These are phyloP conservation scores for Conoideocrella luteorostrata DNA, from an alignment of 2,329 filamentous ascomycete species.

Conservation along the genomic window DNA sequence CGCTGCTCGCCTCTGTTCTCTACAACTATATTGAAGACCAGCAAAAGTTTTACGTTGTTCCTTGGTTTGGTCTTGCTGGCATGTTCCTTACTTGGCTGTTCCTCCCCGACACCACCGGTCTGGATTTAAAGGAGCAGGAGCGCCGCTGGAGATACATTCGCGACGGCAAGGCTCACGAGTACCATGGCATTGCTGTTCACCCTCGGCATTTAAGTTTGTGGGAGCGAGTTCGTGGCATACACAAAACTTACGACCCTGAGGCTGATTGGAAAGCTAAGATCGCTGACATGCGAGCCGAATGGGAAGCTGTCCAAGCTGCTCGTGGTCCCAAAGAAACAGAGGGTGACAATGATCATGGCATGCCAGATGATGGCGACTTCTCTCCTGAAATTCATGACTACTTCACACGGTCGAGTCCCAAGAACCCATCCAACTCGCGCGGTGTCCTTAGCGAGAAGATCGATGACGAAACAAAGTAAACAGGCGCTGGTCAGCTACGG, in stretches of 20 bases:
- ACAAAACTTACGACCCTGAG: slow-evolving; percentile 77
- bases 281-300: slow-evolving; percentile 66
- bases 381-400: slow-evolving; percentile 49
- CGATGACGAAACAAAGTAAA: slow-evolving; percentile 5
- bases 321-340: slow-evolving; percentile 43
- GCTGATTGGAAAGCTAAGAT: slow-evolving; percentile 80
- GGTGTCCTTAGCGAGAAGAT: slow-evolving; percentile 25
- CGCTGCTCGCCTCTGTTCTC: slow-evolving; percentile 76
- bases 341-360: slow-evolving; percentile 25
- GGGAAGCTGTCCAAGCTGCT: slow-evolving; percentile 45
- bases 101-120: slow-evolving; percentile 93
- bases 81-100: slow-evolving; percentile 78
- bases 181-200: slow-evolving; percentile 91
- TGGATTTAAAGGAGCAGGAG: slow-evolving; percentile 96
- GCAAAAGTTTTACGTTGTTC: slow-evolving; percentile 84
- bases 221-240: slow-evolving; percentile 73
- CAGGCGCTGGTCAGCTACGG: too few species aligned
- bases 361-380: slow-evolving; percentile 43
- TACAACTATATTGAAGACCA: slow-evolving; percentile 91
- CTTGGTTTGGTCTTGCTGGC: slow-evolving; percentile 89
- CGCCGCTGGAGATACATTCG: slow-evolving; percentile 87
- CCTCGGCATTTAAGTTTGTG: slow-evolving; percentile 80
- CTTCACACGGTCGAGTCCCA: slow-evolving; percentile 39
- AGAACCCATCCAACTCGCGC: slow-evolving; percentile 8
- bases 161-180: slow-evolving; percentile 68